Base-by-base conservation (phyloP, 495 filamentous ascomycete genomes). In the Daldinia caldariorum region DNA sequence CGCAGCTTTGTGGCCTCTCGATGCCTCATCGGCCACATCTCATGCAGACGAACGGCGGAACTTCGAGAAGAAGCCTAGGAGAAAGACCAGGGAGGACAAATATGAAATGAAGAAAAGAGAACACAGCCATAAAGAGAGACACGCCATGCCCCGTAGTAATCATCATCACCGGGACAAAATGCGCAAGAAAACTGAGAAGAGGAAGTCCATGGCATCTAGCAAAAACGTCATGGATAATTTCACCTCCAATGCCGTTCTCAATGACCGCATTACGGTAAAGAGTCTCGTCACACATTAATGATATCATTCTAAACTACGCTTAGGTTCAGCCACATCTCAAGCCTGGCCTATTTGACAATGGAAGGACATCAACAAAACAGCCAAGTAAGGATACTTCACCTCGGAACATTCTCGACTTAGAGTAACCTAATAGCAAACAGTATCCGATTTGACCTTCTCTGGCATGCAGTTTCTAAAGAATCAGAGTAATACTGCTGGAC, bases 341-440 rank as follows among this genome's bases (percentile, higher is more conserved):
- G 41, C 76, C 82, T 73, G 92, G 92, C 0, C 78, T 95, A 6
- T 94, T 94, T 76, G 86, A 84, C 26, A 94, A 89, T 72, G 90
- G 90, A 2, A 87, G 85, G 56, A 81, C 86, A 31, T 93, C 91
- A 10, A 87, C 85, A 47, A 85, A 64, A 59, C 85, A 31, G 63
- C 86, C 58, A 80, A 76, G 66, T 79, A 83, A 64, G 80, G 82
- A 61, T 71, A 83, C 0, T 20, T n/a, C n/a, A n/a, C n/a, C 9
- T 79, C 74, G 47, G 57, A 43, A 16, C 4, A 22, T 8, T 13
- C 7, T 12, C 34, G 26, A 14, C 34, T 35, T 51, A 63, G 18
- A 62, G 18, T 56, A 32, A 1, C 29, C 61, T 71, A 38, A 76
- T 49, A 66, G 29, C 16, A 41, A 54, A 53, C 70, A 90, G 89